Percentiles rank a stretch among this genome's conserved stretches.
Evolutionary conservation across 257 asterid species (phyloP).

Genomic region (Mentha longifolia): DNA sequence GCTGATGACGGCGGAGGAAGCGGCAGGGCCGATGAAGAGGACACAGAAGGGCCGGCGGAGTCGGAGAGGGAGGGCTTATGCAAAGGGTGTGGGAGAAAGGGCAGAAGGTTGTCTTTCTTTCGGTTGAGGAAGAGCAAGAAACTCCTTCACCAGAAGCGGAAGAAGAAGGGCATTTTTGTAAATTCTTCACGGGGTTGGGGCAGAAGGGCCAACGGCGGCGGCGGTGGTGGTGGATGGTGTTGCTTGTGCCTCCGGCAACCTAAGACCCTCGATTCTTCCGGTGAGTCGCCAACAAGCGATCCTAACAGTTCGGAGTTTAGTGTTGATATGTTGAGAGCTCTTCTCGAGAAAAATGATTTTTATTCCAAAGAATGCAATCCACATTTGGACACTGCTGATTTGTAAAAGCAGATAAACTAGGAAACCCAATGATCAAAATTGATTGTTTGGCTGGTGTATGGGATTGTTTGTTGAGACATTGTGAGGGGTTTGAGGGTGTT

Average conservation of each 20-base stretch:
- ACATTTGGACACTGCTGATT: slow-evolving; percentile 48
- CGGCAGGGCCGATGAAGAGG: slow-evolving; percentile 36
- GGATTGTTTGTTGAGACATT: not conserved
- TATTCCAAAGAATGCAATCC: slow-evolving; percentile 76
- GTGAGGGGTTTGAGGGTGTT: slow-evolving; percentile 25
- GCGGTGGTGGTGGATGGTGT: slow-evolving; percentile 33
- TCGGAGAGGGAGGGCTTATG: slow-evolving; percentile 23
- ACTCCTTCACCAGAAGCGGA: slow-evolving; percentile 40
- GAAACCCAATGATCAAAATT: slow-evolving; percentile 22
- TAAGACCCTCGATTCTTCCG: slow-evolving; percentile 58
- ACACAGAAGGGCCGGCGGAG: slow-evolving; percentile 21
- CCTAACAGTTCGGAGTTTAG: slow-evolving; percentile 78
- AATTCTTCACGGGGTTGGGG: slow-evolving; percentile 53
- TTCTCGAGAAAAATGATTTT: slow-evolving; percentile 86
- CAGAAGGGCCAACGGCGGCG: slow-evolving; percentile 33
- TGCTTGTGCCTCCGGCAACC: slow-evolving; percentile 57
- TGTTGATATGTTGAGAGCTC: slow-evolving; percentile 60
- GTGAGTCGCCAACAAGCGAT: slow-evolving; percentile 82
- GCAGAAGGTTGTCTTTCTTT: slow-evolving; percentile 44
- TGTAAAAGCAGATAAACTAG: not conserved
- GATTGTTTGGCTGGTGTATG: slow-evolving; percentile 24
- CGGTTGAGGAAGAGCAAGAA: slow-evolving; percentile 60
- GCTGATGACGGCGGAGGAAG: slow-evolving; percentile 22
- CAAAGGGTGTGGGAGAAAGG: slow-evolving; percentile 38
- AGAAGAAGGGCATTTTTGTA: slow-evolving; percentile 43